These are phyloP conservation scores for Yamadazyma blattariae DNA, from an alignment of 1,139 yeast genomes.

Conservation along the genomic window DNA sequence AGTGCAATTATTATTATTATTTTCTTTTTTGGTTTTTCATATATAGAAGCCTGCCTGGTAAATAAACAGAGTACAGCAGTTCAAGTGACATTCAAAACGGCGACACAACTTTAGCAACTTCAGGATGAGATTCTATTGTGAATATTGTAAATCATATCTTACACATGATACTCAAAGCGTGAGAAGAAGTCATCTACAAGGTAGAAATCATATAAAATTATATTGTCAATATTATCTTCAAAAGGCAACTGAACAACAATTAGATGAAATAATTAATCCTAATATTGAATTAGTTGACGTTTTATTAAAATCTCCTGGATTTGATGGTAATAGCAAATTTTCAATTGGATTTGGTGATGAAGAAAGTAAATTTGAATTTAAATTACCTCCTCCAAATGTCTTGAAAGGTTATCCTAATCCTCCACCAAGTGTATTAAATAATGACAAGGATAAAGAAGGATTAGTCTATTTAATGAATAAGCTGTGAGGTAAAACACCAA, in stretches of 20 bases:
- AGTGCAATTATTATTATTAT: too few species aligned
- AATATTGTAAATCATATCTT: conserved; percentile 79
- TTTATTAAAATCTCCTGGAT: conserved; percentile 6
- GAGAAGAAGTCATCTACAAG: conserved; percentile 76
- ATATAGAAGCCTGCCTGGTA: too few species aligned
- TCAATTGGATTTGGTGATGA: conserved; percentile 8
- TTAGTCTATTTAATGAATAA: conserved; percentile 5
- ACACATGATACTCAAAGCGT: conserved; percentile 92
- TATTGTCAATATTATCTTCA: conserved; percentile 76
- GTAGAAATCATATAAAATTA: conserved; percentile 72
- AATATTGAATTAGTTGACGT: conserved; percentile 20
- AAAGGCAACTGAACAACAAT: conserved; percentile 48
- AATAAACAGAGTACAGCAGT: too few species aligned
- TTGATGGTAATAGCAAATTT: conserved; percentile 4
- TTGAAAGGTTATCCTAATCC: conserved; percentile 31
- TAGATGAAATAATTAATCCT: conserved; percentile 37
- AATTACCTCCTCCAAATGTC: conserved; percentile 36
- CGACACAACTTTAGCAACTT: too few species aligned
- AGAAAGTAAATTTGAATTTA: conserved; percentile 15
- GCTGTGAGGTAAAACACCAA: too few species aligned
- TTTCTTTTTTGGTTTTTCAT: too few species aligned
- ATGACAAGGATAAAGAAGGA: conserved; percentile 9
- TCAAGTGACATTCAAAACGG: too few species aligned
- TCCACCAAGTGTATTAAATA: conserved; percentile 30
- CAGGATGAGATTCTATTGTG: conserved; percentile 68